Evolutionary conservation across 805 yeast species (phyloP).

Genomic region (Yarrowia sp.): DNA sequence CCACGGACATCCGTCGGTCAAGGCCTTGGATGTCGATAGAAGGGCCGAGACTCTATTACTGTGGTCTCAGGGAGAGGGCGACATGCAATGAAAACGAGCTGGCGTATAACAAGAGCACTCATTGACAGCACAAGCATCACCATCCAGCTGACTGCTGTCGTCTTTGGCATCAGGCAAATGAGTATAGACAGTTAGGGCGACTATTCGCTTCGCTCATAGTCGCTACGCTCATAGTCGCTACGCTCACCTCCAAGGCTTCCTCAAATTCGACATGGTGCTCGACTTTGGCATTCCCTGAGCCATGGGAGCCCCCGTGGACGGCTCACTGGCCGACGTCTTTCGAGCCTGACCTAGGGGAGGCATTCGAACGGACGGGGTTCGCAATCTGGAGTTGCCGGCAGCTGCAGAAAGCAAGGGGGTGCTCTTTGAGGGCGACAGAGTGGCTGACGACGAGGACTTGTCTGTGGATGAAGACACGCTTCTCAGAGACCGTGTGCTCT

Average conservation of each 20-base stretch:
- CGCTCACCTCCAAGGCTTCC: conserved; percentile 14
- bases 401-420: conserved; percentile 25
- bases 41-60: too few species aligned
- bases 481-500: conserved; percentile 12
- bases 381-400: conserved; percentile 17
- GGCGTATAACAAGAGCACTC: too few species aligned
- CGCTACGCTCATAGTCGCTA: too few species aligned
- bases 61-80: too few species aligned
- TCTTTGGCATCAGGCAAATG: too few species aligned
- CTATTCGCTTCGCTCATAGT: too few species aligned
- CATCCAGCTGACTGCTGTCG: too few species aligned
- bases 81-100: too few species aligned
- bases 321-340: conserved; percentile 17
- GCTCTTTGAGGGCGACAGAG: conserved; percentile 7
- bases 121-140: too few species aligned
- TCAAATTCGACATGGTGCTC: conserved; percentile 19
- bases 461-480: too few species aligned
- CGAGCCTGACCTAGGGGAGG: neutral
- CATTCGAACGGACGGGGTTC: conserved; percentile 21
- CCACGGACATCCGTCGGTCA: conserved; percentile 12
- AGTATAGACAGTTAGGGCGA: too few species aligned
- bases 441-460: neutral
- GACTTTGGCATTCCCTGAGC: conserved; percentile 1
- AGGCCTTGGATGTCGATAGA: too few species aligned
- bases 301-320: neutral